These are phyloP conservation scores for Collybiopsis luxurians DNA, from an alignment of 768 basidiomycete genomes.

Conservation along the genomic window DNA sequence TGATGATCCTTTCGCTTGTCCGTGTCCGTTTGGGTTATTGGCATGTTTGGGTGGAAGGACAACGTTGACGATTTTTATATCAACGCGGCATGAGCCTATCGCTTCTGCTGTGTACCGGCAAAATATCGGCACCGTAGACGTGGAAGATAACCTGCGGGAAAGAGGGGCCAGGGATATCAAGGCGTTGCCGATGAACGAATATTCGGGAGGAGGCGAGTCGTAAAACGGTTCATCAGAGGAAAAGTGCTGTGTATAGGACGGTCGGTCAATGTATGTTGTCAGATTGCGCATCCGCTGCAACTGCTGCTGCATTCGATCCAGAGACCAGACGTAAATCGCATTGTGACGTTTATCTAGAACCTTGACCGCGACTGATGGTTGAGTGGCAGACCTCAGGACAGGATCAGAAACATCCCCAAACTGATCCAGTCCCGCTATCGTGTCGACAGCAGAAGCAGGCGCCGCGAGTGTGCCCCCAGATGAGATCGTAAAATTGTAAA, in stretches of 20 bases:
- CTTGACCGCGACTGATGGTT: slow-evolving; percentile 86
- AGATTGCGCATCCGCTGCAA: slow-evolving; percentile 92
- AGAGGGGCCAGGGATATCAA: slow-evolving; percentile 80
- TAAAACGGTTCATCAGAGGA: slow-evolving; percentile 92
- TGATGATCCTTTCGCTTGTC: slow-evolving; percentile 31
- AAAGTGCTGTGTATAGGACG: slow-evolving; percentile 93
- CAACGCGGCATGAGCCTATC: slow-evolving; percentile 89
- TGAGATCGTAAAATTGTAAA: slow-evolving; percentile 92
- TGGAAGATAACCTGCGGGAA: slow-evolving; percentile 69
- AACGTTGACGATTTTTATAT: slow-evolving; percentile 77
- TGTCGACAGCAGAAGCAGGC: slow-evolving; percentile 81
- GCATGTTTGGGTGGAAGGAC: slow-evolving; percentile 57
- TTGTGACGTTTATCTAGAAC: slow-evolving; percentile 86
- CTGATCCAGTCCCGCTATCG: slow-evolving; percentile 83
- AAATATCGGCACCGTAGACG: slow-evolving; percentile 82
- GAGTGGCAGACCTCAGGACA: slow-evolving; percentile 64
- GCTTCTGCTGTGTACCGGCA: slow-evolving; percentile 94
- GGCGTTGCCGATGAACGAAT: slow-evolving; percentile 91
- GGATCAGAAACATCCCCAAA: slow-evolving; percentile 94
- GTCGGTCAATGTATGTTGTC: slow-evolving; percentile 85
- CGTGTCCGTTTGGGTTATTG: slow-evolving; percentile 61
- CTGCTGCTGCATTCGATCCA: slow-evolving; percentile 85
- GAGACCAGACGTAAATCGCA: slow-evolving; percentile 89
- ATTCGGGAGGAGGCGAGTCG: slow-evolving; percentile 81
- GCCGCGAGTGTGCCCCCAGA: slow-evolving; percentile 76